A percentile compares a stretch with the other conserved stretches of the same genome.
Evolutionary conservation across 2,329 filamentous ascomycete species (phyloP).

Genomic region (Cadophora sp.): DNA sequence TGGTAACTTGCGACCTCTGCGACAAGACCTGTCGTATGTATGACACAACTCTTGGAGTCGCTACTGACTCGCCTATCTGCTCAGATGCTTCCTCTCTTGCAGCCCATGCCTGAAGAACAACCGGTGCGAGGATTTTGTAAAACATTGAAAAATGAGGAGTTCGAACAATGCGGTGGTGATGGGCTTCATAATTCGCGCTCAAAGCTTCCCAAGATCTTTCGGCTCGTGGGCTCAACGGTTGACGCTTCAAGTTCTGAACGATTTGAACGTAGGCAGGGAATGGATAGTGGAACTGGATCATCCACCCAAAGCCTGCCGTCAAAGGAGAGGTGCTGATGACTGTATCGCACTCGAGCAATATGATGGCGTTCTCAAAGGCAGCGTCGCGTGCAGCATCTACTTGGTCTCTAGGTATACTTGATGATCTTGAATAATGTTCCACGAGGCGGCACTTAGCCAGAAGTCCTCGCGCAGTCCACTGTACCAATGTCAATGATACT

Average conservation of each 20-base stretch:
- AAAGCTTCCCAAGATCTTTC: slow-evolving; percentile 42
- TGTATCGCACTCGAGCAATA: slow-evolving; percentile 45
- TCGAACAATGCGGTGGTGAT: slow-evolving; percentile 17
- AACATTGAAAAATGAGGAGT: not conserved
- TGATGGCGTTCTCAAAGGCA: slow-evolving; percentile 42
- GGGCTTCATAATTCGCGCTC: slow-evolving; percentile 39
- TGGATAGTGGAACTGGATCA: slow-evolving; percentile 43
- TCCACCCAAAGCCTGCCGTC: slow-evolving; percentile 43
- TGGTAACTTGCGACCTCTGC: slow-evolving; percentile 19
- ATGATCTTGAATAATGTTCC: slow-evolving; percentile 39
- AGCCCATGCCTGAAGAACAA: slow-evolving; percentile 40
- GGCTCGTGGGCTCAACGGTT: slow-evolving; percentile 36
- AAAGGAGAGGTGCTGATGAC: slow-evolving; percentile 41
- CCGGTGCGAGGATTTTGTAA: slow-evolving; percentile 32
- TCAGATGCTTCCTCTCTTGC: slow-evolving; percentile 32
- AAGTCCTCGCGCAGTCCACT: slow-evolving; percentile 36
- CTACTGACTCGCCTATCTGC: slow-evolving; percentile 29
- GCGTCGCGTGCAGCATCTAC: slow-evolving; percentile 41
- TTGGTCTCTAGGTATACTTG: slow-evolving; percentile 30
- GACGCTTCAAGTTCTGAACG: slow-evolving; percentile 41
- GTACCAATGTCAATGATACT: not conserved
- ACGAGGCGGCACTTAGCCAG: slow-evolving; percentile 41
- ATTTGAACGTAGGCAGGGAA: slow-evolving; percentile 45
- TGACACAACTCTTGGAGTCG: slow-evolving; percentile 35
- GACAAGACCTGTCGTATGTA: slow-evolving; percentile 32